Evolutionary conservation across 1,139 yeast species (phyloP), one percentile per base, ranked within the genome.

Genomic region (Magnusiomyces starmeri): DNA sequence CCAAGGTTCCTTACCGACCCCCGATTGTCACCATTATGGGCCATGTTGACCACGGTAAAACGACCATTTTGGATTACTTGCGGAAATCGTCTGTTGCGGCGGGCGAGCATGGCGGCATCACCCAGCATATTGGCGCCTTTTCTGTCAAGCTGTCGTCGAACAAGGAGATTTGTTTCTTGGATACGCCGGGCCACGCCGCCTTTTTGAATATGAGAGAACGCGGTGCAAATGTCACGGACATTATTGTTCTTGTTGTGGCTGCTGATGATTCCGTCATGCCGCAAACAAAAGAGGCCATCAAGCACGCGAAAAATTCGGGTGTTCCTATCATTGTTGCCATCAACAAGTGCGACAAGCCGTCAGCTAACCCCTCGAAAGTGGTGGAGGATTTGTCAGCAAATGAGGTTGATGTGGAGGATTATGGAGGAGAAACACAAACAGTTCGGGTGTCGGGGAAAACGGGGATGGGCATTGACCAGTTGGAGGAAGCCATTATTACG

Each of bases 21-120:
- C 98, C 99, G 0, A 85, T 92, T 25, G 97, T 92, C 1, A 90
- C 98, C 0, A 87, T 92, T 50, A 92, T 92, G 97, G 99, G 99
- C 4, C 99, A 92, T 68, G 98, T 92, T 42, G 99, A 92, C 67
- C 99, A 92, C 65, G 99, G 99, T 1, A 92, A 92, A 65, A 92
- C 99, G 1, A 90, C 98, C 0, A 84, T 92, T 57, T 75, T 92
- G 54, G 98, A 94, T 65, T 79, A 81, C 60, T 72, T 94, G 60
- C 75, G 97, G 48, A 88, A 87, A 60, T 83, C 96, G 0, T 79
- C 89, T 0, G 80, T 92, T 8, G 97, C 85, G 0, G 80, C 81
- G 29, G 78, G 81, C 43, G 99, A 92, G 64, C 87, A 83, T 66
- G 99, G 99, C 48, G 98, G 99, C 22, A 92, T 92, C 50, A 92